phyloP scores from a whole-genome alignment of 371 early-diverging fungal genomes.

The Entomophthora muscae region DNA sequence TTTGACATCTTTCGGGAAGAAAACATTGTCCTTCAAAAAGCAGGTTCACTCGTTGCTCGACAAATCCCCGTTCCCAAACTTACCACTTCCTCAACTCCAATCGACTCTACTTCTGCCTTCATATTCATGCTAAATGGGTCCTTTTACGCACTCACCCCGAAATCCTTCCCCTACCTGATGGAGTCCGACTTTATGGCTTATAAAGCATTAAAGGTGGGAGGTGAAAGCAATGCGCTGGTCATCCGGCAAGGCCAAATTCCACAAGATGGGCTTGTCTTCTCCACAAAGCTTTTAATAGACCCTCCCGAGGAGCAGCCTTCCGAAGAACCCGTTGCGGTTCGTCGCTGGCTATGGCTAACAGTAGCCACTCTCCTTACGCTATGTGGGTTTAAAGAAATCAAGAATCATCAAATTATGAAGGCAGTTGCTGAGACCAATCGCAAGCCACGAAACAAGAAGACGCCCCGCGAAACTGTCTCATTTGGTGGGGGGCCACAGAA shows the following conservation, averaged over 20 bases:
- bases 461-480: background rate
- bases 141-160: slow-evolving; percentile 28
- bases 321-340: background rate
- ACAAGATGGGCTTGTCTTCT: background rate
- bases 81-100: slow-evolving; percentile 7
- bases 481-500: background rate
- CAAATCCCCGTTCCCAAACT: slow-evolving; percentile 8
- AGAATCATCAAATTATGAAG: background rate
- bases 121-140: slow-evolving; percentile 34
- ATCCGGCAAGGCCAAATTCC: background rate
- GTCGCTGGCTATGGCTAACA: slow-evolving; percentile 1
- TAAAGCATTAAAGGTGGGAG: background rate
- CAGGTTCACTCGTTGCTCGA: slow-evolving; percentile 7
- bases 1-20: slow-evolving; percentile 18
- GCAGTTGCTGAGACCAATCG: background rate
- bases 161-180: slow-evolving; percentile 2
- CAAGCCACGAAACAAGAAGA: background rate
- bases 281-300: background rate
- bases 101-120: slow-evolving; percentile 13
- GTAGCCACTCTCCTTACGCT: background rate
- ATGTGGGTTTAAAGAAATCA: background rate
- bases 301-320: background rate
- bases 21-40: background rate
- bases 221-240: background rate
- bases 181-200: background rate